Evolutionary conservation across 768 basidiomycete species (phyloP).

Genomic region (Podaxis sp.): DNA sequence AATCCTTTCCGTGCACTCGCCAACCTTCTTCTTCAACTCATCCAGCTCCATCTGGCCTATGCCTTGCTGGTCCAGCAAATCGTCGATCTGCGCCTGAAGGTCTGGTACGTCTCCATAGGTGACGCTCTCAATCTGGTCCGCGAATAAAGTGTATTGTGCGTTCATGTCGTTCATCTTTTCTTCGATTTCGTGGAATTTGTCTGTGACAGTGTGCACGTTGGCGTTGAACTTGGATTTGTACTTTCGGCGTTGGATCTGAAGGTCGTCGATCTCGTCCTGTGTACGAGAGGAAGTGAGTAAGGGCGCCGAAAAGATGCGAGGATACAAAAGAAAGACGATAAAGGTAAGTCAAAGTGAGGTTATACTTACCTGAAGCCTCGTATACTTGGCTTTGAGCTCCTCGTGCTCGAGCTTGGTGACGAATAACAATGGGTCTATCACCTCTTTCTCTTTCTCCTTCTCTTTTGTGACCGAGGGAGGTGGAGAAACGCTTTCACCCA

Average conservation of each 20-base stretch:
- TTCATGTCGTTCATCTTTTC: slow-evolving; percentile 39
- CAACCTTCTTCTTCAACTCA: slow-evolving; percentile 9
- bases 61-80: slow-evolving; percentile 28
- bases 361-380: slow-evolving; percentile 23
- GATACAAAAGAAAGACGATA: not conserved
- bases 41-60: slow-evolving; percentile 11
- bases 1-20: not conserved
- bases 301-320: not conserved
- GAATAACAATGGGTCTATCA: slow-evolving; percentile 15
- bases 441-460: slow-evolving; percentile 16
- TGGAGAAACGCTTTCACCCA: not conserved
- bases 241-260: slow-evolving; percentile 39
- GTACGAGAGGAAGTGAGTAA: slow-evolving; percentile 8
- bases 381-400: slow-evolving; percentile 15
- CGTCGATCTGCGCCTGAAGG: slow-evolving; percentile 37
- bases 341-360: not conserved
- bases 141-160: slow-evolving; percentile 33
- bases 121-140: slow-evolving; percentile 31
- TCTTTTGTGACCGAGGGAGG: not conserved
- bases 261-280: slow-evolving; percentile 36
- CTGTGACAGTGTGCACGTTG: slow-evolving; percentile 38
- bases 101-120: slow-evolving; percentile 31
- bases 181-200: slow-evolving; percentile 40
- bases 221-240: slow-evolving; percentile 43
- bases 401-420: slow-evolving; percentile 9